Evolutionary conservation across 139 green algal species (phyloP), one percentile per base, ranked within the genome.

Genomic region (Micractinium sp.): DNA sequence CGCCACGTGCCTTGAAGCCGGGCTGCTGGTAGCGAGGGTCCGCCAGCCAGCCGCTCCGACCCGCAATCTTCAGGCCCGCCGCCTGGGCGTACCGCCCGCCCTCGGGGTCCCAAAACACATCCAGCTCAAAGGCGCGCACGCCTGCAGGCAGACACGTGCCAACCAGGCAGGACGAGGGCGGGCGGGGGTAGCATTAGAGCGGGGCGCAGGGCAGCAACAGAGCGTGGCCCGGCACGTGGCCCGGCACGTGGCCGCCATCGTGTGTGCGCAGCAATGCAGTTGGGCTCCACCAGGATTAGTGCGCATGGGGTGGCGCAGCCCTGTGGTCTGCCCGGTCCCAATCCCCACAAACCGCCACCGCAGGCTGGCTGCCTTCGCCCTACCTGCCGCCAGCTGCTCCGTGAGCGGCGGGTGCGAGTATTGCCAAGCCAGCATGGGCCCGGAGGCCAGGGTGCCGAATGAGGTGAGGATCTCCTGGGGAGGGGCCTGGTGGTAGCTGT

Each of bases 401-500:
- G 33, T n/a, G 2, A 92, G 89, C 56, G 77, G 60, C 63, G 86
- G 76, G n/a, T 92, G 89, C 0, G 60, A 39, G 77, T 91, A 91
- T 73, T 92, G 69, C 89, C 89, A 92, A 0, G 80, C 81, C 36
- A 53, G 75, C 61, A 92, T 66, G 39, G 83, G 80, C 19, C 56
- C 36, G 14, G 35, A 61, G 0, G 39, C 31, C 1, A 41, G 38
- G 18, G 75, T 33, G 23, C 53, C 78, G 31, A 91, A 73, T 0
- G 86, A n/a, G 15, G 76, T 14, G 2, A 89, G 25, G 9, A 93
- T 69, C 33, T 61, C 76, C n/a, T 87, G 23, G 0, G 84, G 47
- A 15, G 90, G 90, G 36, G 87, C 63, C 53, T 86, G 61, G 73
- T 93, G 90, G 77, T 93, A 93, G 77, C 77, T 89, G 82, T 93